A percentile compares a stretch with the other conserved stretches of the same genome.
phyloP scores from a whole-genome alignment of 163 green algal genomes.

The Prototheca stagnorum region DNA sequence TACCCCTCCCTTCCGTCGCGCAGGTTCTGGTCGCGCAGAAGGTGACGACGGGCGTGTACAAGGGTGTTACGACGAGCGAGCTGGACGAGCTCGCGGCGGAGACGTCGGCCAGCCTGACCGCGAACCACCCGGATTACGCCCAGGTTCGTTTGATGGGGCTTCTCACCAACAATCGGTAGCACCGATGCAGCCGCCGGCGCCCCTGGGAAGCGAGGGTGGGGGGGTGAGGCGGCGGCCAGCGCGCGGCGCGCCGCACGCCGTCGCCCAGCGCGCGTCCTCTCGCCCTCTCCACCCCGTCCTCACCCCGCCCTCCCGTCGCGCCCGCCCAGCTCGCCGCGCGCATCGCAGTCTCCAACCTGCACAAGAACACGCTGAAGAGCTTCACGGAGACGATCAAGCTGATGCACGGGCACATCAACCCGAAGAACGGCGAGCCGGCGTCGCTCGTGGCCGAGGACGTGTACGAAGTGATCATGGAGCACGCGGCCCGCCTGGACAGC shows the following conservation, averaged over 20 bases:
- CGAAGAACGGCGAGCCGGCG: conserved; percentile 66
- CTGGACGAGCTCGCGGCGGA: conserved; percentile 96
- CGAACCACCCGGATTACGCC: conserved; percentile 95
- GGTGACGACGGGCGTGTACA: conserved; percentile 85
- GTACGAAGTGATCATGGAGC: conserved; percentile 75
- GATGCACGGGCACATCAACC: conserved; percentile 87
- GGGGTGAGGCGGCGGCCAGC: too few species aligned
- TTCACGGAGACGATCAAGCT: conserved; percentile 91
- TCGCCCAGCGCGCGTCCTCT: too few species aligned
- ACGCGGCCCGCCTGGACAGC: conserved; percentile 72
- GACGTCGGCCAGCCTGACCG: conserved; percentile 90
- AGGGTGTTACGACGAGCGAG: conserved; percentile 91
- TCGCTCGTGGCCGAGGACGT: conserved; percentile 80
- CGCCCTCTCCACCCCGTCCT: too few species aligned
- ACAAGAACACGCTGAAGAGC: conserved; percentile 98
- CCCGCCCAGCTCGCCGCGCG: conserved; percentile 79
- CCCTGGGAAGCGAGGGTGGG: too few species aligned
- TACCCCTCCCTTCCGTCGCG: too few species aligned
- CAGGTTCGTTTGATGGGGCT: too few species aligned
- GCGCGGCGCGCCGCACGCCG: too few species aligned
- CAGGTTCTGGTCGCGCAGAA: conserved; percentile 93
- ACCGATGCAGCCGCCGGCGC: too few species aligned
- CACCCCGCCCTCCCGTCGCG: too few species aligned
- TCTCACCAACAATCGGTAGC: too few species aligned
- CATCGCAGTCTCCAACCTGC: conserved; percentile 98